Evolutionary conservation across 148 eudicot species (phyloP), one percentile per base, ranked within the genome.

Genomic region (Nyssa sinensis): DNA sequence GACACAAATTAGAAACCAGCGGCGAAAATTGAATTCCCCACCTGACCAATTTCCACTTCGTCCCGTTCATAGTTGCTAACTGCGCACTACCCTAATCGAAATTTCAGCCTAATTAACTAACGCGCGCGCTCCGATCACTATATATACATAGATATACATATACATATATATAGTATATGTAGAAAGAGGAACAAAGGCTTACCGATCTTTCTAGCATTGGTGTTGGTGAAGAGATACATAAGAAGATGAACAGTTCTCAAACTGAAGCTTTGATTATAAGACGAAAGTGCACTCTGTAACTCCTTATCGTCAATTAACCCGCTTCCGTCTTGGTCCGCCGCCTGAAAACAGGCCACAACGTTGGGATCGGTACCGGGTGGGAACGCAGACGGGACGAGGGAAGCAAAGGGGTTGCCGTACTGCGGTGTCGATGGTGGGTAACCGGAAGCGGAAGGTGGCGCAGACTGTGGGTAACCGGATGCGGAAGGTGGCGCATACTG

Each of bases 341-440:
- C 68, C 86, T 89, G 94, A 27, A 92, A 95, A 67, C 91, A 86
- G 12, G 88, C 91, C 1, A 95, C 71, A 33, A 95, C 77, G 37
- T 73, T 90, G 17, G 96, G 97, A 69, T 95, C 98, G 3, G 97
- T 90, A 2, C 98, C 98, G 2, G 96, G 97, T 0, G 96, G 94
- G 23, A 94, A 94, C 3, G 88, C 80, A 7, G 97, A 90, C 27
- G 97, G 98, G 69, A 88, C 28, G n/a, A 90, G 75, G 29, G 93
- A 63, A 1, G 91, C 86, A 59, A 94, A 92, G 21, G 98, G 98
- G 51, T 78, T 82, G n/a, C n/a, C n/a, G 57, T 84, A 84, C 49
- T 80, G 69, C 29, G 80, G 74, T 23, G 78, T 31, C 29, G 78
- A 63, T 62, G 86, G 74, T 0, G 88, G 81, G n/a, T n/a, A n/a